Evolutionary conservation across 805 yeast species (phyloP), one percentile per base, ranked within the genome.

Genomic region (Nakazawaea populi): DNA sequence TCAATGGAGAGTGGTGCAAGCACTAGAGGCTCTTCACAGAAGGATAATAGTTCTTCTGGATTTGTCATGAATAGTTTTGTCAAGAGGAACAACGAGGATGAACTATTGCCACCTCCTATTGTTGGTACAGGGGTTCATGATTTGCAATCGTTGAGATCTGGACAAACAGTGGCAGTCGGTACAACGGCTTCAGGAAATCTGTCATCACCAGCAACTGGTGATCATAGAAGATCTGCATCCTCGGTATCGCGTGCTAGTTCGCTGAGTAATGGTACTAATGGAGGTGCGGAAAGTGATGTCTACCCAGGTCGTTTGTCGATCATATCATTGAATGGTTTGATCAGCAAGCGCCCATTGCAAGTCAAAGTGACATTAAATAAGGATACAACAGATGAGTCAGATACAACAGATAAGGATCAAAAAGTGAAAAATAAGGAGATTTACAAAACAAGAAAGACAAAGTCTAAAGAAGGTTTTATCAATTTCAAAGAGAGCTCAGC

Each of bases 401-500:
- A 28, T 7, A 43, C 51, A 34, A 18, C 24, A 18, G 24, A 18
- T 18, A 18, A 18, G 24, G 42, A 38, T 48, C 39, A 18, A 42
- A 40, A 44, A 28, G 18, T 28, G 10, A 75, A 70, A 55, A 73
- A 71, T 47, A 85, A 80, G 60, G 86, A 77, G 43, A 60, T 92
- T 38, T 78, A 73, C 69, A 85, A 81, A 63, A 84, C 96, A 1
- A 80, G 82, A 65, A 62, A 74, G 24, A 62, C 69, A 49, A 87
- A 87, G 58, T 67, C 77, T 43, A 67, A 69, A 7, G 69, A 70
- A 6, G 84, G 82, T 1, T 51, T 60, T 1, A 70, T 72, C 46
- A 69, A 64, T 51, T 83, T 85, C 80, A 75, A 80, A 53, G 96
- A 89, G 61, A 71, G 82, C 24, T 72, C 77, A 53, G 73, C 83